Base-by-base conservation (phyloP, 306 rosid genomes). In the Glycine latifolia region DNA sequence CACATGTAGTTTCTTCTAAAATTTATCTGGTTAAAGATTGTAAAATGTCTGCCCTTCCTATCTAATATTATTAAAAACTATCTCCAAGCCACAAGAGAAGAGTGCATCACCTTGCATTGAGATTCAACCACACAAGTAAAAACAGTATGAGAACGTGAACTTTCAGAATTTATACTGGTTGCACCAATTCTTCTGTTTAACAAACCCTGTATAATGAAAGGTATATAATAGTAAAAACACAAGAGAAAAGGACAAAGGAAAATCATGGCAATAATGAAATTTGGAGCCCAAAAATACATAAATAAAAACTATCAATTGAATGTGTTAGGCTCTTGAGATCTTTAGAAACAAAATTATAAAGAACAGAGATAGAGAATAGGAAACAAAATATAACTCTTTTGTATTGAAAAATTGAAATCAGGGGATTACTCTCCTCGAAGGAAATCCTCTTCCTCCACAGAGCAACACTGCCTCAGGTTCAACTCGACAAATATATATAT, bases 71-170 rank as follows among this genome's bases (percentile, higher is more conserved):
- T 7, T 16, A 43, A 52, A 73, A 83, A 43, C 35, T 44, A 16
- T 15, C 59, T 16, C 37, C 26, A 0, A 47, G 26, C 60, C 79
- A 77, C 31, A 33, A 74, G 78, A 63, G 17, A 71, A 6, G 48
- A 74, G 54, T 35, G 81, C 55, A 65, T 72, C 87, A 94, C 98
- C 97, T 92, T 94, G 89, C 87, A 88, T 87, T 81, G 92, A 63
- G 98, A 94, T 87, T 89, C 91, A 76, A 94, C 89, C 76, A 94
- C 93, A 83, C 98, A 94, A 62, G 98, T 92, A 78, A 94, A 94
- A 81, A 94, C 98, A 71, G 98, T 92, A 82, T 94, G 98, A 68
- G 98, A 94, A 48, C 98, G 97, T 31, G 98, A 94, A 83, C 98
- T 94, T 83, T 94, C 98, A 67, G 97, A 87, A 83, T 94, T 94